Evolutionary conservation across 257 asterid genomes (phyloP).

Genomic region (Solanum paucissectum): DNA sequence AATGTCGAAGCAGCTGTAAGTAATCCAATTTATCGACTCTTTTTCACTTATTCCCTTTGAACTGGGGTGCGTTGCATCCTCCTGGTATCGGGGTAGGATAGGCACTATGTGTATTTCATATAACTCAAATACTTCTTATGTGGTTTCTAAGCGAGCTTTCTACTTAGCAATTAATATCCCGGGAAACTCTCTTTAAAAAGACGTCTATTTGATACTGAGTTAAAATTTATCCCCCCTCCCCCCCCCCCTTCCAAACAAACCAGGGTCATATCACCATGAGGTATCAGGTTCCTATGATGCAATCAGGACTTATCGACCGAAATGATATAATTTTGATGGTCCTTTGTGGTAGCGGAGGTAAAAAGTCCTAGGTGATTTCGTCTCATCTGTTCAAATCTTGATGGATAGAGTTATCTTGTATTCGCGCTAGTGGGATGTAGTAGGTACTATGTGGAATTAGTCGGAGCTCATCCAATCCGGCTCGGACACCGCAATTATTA

Average conservation of each 20-base stretch:
- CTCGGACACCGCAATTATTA: background rate
- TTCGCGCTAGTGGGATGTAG: background rate
- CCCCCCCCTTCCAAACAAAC: too few relatives aligned
- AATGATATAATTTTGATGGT: too few relatives aligned
- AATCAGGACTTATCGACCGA: background rate
- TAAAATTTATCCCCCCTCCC: too few relatives aligned
- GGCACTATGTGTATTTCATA: background rate
- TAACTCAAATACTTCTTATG: background rate
- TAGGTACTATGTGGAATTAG: background rate
- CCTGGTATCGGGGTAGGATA: background rate
- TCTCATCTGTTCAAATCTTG: background rate
- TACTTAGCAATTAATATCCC: too few relatives aligned
- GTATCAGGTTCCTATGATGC: background rate
- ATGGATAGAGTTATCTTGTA: background rate
- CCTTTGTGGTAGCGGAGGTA: background rate
- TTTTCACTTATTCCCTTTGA: background rate
- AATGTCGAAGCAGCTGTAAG: constrained; percentile 99
- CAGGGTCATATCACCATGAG: background rate
- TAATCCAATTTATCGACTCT: constrained; percentile 1
- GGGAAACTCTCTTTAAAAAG: too few relatives aligned
- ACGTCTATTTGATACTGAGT: too few relatives aligned
- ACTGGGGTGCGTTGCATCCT: background rate
- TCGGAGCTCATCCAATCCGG: background rate
- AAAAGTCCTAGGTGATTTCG: background rate
- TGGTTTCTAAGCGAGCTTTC: too few relatives aligned